A percentile compares a stretch with the other conserved stretches of the same genome.
Conservation (phyloP, 768 basidiomycete species). For the Kwoniella pini region DNA sequence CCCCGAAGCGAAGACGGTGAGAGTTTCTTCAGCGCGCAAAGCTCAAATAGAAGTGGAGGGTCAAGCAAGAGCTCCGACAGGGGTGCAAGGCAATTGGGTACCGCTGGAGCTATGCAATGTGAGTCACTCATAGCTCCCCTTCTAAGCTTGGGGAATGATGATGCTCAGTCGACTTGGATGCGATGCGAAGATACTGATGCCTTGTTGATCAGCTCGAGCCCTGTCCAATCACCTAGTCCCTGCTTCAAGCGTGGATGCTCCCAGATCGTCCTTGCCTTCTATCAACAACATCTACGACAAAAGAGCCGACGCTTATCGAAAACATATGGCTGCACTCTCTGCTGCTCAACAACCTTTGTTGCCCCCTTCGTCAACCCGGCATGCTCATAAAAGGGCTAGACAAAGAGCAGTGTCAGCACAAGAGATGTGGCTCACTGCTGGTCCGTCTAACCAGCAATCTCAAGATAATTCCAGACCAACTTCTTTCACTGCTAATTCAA, state of each 20-base stretch:
- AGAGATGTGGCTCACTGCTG: slow-evolving; percentile 17
- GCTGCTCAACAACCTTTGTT: slow-evolving; percentile 28
- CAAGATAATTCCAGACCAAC: not conserved
- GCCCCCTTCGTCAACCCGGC: slow-evolving; percentile 11
- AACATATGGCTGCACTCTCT: slow-evolving; percentile 45
- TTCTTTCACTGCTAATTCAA: slow-evolving; percentile 3
- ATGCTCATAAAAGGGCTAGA: slow-evolving; percentile 10
- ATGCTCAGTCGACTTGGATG: too few species aligned
- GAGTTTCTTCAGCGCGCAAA: slow-evolving; percentile 24
- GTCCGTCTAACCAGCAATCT: not conserved
- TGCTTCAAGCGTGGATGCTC: slow-evolving; percentile 30
- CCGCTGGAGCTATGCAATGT: not conserved
- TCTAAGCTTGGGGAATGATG: too few species aligned
- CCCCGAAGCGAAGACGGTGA: slow-evolving; percentile 17
- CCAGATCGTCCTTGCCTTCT: slow-evolving; percentile 42
- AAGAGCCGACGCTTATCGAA: slow-evolving; percentile 49
- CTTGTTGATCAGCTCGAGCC: slow-evolving; percentile 2
- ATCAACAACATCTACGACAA: slow-evolving; percentile 54
- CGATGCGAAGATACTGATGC: not conserved
- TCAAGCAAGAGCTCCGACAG: slow-evolving; percentile 14
- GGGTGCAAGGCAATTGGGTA: slow-evolving; percentile 1
- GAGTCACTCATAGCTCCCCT: too few species aligned
- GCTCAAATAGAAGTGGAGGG: slow-evolving; percentile 10
- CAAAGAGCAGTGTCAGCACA: slow-evolving; percentile 19
- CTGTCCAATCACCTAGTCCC: slow-evolving; percentile 16